These are phyloP conservation scores for Rhizoclosmatium globosum DNA, from an alignment of 192 early-diverging fungal species.

Conservation along the genomic window DNA sequence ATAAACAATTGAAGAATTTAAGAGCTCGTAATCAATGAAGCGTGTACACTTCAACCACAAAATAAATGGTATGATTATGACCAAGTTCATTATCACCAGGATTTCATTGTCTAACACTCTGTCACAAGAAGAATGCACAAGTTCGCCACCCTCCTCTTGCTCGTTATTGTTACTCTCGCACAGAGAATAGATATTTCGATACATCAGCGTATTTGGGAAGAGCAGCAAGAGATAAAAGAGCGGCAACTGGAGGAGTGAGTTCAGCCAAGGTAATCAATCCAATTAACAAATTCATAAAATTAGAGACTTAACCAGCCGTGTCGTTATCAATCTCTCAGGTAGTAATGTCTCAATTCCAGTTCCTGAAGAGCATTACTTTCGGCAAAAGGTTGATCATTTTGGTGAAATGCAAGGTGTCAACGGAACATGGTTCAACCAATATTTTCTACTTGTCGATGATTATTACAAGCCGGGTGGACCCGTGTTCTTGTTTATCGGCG, in stretches of 20 bases:
- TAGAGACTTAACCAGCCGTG: too few relatives aligned
- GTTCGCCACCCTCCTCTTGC: too few relatives aligned
- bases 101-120: not conserved
- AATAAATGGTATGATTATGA: not conserved
- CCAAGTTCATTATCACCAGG: not conserved
- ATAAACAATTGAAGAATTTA: not conserved
- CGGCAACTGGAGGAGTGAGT: too few relatives aligned
- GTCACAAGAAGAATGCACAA: not conserved
- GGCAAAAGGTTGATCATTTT: conserved; percentile 27
- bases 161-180: too few relatives aligned
- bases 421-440: conserved; percentile 19
- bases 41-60: not conserved
- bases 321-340: too few relatives aligned
- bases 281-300: too few relatives aligned
- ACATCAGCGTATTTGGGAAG: too few relatives aligned
- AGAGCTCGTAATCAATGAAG: not conserved
- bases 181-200: too few relatives aligned
- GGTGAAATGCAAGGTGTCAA: conserved; percentile 8
- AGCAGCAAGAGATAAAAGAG: too few relatives aligned
- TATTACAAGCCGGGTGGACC: conserved; percentile 33
- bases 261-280: too few relatives aligned
- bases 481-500: conserved; percentile 16
- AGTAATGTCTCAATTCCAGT: too few relatives aligned
- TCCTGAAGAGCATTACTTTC: not conserved
- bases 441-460: conserved; percentile 4